Evolutionary conservation across 768 basidiomycete species (phyloP).

Genomic region (Russula griseocarnosa): DNA sequence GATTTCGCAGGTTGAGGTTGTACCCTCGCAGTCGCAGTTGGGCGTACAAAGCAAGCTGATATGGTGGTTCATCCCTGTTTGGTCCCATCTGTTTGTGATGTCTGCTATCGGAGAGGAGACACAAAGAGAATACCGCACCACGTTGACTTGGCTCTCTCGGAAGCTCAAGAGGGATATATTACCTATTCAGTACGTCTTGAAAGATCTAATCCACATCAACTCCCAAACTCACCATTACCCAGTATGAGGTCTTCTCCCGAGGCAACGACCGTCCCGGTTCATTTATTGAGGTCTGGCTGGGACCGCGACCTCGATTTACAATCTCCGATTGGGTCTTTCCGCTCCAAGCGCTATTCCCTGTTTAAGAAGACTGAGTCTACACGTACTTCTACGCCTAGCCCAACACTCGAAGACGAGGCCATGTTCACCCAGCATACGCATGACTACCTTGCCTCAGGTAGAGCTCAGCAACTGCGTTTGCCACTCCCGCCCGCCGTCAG

Average conservation of each 20-base stretch:
- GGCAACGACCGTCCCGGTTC: constrained; percentile 14
- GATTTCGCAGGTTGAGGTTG: constrained; percentile 15
- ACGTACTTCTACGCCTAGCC: constrained; percentile 12
- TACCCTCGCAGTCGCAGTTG: constrained; percentile 4
- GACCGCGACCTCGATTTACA: constrained; percentile 22
- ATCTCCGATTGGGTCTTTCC: constrained; percentile 14
- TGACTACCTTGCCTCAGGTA: constrained; percentile 18
- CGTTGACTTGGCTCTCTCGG: constrained; percentile 13
- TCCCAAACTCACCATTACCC: background rate
- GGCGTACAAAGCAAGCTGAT: constrained; percentile 19
- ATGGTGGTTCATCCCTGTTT: constrained; percentile 29
- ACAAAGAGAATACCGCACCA: constrained; percentile 15
- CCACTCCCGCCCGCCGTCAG: constrained; percentile 19
- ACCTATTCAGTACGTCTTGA: constrained; percentile 24
- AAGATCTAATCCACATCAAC: background rate
- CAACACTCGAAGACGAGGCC: constrained; percentile 16
- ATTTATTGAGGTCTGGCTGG: constrained; percentile 28
- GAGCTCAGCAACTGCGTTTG: constrained; percentile 16
- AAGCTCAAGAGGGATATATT: constrained; percentile 1
- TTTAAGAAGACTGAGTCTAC: constrained; percentile 19
- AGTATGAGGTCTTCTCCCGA: constrained; percentile 14
- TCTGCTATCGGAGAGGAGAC: constrained; percentile 24
- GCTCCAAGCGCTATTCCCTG: constrained; percentile 7
- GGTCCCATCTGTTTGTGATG: constrained; percentile 24
- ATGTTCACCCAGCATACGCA: constrained; percentile 19